Evolutionary conservation across 2,329 filamentous ascomycete genomes (phyloP), one percentile per base, ranked within the genome.

Genomic region (Fusarium xyrophilum): DNA sequence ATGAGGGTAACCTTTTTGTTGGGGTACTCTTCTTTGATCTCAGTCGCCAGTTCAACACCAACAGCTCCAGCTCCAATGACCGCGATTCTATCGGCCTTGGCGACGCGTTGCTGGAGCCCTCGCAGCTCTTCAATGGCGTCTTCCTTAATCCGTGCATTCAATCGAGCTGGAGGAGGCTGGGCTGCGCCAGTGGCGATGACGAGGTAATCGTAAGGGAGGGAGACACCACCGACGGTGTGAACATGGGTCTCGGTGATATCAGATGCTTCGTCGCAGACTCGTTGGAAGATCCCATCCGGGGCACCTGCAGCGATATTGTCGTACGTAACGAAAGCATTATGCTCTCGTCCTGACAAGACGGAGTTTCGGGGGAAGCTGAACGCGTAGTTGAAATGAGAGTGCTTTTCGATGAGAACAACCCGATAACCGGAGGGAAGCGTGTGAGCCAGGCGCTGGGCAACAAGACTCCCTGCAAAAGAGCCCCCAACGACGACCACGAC

Each of bases 11-110:
- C 25, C 10, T 57, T n/a, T 15, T 58, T 69, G 2, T 27, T 28
- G 0, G 56, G 56, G 8, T 71, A 61, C 13, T 38, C 56, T 2
- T 52, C 59, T 12, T 38, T 58, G 2, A 71, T 69, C 1, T 71
- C 69, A 0, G 68, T 62, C 0, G 44, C 47, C 3, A 71, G 17
- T 5, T 71, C 62, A 1, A 71, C 36, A 0, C 69, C 68, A 0
- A 67, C 69, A 0, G 69, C 68, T 3, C 69, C 68, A 4, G 58
- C 69, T 3, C 69, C 69, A 3, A 71, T 35, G 1, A 71, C 46
- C 0, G 65, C 69, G 3, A 69, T 32, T 5, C 23, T 54, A 0
- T 52, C 35, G 0, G 68, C 65, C 0, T 44, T 36, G 1, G 2
- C 17, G 2, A 71, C 57, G 2, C 51, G 59, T 8, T 58, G 33